phyloP scores from a whole-genome alignment of 495 filamentous ascomycete species.

The Talaromyces wortmannii region DNA sequence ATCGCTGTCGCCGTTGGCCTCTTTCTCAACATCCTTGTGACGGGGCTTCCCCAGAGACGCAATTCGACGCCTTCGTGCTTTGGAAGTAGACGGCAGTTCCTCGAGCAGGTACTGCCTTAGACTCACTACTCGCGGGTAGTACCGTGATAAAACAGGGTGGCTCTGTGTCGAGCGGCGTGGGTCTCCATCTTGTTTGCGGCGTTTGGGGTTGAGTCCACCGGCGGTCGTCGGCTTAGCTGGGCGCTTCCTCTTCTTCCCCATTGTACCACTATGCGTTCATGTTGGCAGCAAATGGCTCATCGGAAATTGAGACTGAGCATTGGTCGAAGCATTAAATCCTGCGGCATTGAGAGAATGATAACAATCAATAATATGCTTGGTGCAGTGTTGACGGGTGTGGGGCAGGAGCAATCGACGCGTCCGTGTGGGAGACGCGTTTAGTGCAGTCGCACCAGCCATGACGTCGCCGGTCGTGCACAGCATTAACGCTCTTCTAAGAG shows the following conservation, averaged over 20 bases:
- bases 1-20: not conserved
- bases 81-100: slow-evolving; percentile 45
- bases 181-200: not conserved
- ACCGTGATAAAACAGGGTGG: slow-evolving; percentile 67
- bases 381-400: too few species aligned
- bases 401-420: too few species aligned
- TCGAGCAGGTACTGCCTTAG: slow-evolving; percentile 65
- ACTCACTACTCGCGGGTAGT: slow-evolving; percentile 61
- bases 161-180: slow-evolving; percentile 11
- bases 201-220: slow-evolving; percentile 9
- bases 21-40: not conserved
- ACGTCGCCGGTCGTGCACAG: too few species aligned
- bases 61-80: slow-evolving; percentile 42
- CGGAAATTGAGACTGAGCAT: too few species aligned
- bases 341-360: too few species aligned
- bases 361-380: too few species aligned
- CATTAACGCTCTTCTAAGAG: too few species aligned
- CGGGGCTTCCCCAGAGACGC: slow-evolving; percentile 17
- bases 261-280: slow-evolving; percentile 3
- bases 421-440: too few species aligned
- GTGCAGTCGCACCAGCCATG: too few species aligned
- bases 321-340: too few species aligned
- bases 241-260: slow-evolving; percentile 41
- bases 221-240: slow-evolving; percentile 20
- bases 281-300: too few species aligned